Evolutionary conservation across 1,284 basidiomycete genomes (phyloP).

Genomic region (Austropuccinia psidii): DNA sequence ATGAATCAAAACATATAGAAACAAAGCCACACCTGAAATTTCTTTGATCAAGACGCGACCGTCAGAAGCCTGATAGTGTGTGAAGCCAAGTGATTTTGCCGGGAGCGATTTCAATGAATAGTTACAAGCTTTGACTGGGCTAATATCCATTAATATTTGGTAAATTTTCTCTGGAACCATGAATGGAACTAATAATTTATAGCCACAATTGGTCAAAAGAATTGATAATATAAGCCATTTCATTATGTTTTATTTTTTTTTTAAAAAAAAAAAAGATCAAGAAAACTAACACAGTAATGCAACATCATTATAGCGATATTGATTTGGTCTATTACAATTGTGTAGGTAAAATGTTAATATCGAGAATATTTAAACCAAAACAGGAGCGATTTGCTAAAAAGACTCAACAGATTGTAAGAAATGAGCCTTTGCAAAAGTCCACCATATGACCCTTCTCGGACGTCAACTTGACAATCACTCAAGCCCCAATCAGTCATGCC

Average conservation of each 20-base stretch:
- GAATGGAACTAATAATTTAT: conserved; percentile 30
- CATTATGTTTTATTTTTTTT: too few relatives aligned
- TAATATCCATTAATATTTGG: conserved; percentile 10
- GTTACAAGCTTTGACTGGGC: conserved; percentile 28
- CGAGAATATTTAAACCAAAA: neutral
- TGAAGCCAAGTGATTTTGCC: neutral
- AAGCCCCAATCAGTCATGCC: conserved; percentile 35
- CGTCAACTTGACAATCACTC: conserved; percentile 28
- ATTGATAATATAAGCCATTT: too few relatives aligned
- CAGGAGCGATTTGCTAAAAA: neutral
- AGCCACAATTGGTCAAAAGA: too few relatives aligned
- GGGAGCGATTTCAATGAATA: conserved; percentile 14
- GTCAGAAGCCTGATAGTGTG: neutral
- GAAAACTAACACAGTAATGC: conserved; percentile 26
- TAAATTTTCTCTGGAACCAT: conserved; percentile 18
- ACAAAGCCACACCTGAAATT: neutral
- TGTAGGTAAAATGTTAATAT: neutral
- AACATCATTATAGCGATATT: conserved; percentile 32
- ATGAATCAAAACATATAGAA: too few relatives aligned
- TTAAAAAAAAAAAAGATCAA: too few relatives aligned
- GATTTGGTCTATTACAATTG: conserved; percentile 27
- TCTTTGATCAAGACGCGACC: conserved; percentile 1
- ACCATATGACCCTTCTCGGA: conserved; percentile 27
- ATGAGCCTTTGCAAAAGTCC: conserved; percentile 29
- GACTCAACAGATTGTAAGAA: conserved; percentile 15